phyloP scores from a whole-genome alignment of 2,329 filamentous ascomycete species.

The Aspergillus neotritici region DNA sequence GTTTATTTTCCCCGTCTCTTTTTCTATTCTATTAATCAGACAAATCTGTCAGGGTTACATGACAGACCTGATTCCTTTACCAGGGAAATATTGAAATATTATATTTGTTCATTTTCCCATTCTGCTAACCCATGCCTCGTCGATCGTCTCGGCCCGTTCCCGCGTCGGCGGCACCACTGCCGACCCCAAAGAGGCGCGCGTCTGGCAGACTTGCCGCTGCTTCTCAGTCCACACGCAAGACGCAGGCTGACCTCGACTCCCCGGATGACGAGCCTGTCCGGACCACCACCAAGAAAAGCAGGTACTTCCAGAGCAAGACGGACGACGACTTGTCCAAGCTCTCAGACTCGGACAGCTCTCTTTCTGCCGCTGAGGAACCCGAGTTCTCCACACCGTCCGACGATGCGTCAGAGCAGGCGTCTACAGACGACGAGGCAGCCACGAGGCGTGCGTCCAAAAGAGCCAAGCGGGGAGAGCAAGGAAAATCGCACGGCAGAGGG shows the following conservation, averaged over 20 bases:
- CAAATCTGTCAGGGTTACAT: too few species aligned
- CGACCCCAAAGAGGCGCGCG: conserved; percentile 31
- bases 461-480: background rate
- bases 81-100: background rate
- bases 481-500: conserved; percentile 46
- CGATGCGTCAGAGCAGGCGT: conserved; percentile 2
- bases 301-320: conserved; percentile 45
- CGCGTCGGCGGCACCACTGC: conserved; percentile 24
- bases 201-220: conserved; percentile 27
- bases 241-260: conserved; percentile 24
- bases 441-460: background rate
- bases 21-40: too few species aligned
- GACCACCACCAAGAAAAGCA: conserved; percentile 46
- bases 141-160: conserved; percentile 34
- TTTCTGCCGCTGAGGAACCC: conserved; percentile 13
- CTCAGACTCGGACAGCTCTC: conserved; percentile 11
- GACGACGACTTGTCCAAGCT: conserved; percentile 29
- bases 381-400: conserved; percentile 1
- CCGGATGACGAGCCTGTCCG: conserved; percentile 17
- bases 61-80: too few species aligned
- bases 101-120: too few species aligned
- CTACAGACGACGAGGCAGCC: background rate
- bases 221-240: conserved; percentile 25
- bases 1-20: too few species aligned
- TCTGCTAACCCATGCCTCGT: conserved; percentile 28